Percentiles rank a stretch among this genome's conserved stretches.
Evolutionary conservation across 768 basidiomycete genomes (phyloP).

Genomic region (Jaapia argillacea): DNA sequence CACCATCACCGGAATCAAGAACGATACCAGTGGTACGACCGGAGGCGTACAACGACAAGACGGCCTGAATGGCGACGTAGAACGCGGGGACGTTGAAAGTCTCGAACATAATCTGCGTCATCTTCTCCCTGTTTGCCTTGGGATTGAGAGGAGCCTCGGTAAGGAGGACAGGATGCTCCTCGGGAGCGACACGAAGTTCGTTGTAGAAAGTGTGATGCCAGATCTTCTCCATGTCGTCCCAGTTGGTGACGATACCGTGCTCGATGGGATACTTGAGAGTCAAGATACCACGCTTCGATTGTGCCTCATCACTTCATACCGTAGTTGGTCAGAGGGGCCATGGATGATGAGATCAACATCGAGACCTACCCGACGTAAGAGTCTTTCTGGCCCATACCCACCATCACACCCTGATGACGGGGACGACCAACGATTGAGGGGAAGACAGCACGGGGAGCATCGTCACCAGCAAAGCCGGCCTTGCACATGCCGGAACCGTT

Average conservation of each 20-base stretch:
- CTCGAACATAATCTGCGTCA: slow-evolving; percentile 77
- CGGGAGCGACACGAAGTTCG: slow-evolving; percentile 68
- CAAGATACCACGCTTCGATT: slow-evolving; percentile 92
- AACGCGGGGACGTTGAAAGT: slow-evolving; percentile 70
- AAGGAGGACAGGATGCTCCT: slow-evolving; percentile 65
- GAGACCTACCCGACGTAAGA: slow-evolving; percentile 83
- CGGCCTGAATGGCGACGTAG: slow-evolving; percentile 68
- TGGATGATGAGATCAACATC: neutral
- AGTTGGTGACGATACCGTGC: slow-evolving; percentile 94
- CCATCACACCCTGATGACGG: slow-evolving; percentile 93
- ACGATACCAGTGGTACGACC: slow-evolving; percentile 95
- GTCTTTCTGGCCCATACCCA: slow-evolving; percentile 95
- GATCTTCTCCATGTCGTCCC: slow-evolving; percentile 99
- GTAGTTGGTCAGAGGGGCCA: slow-evolving; percentile 8
- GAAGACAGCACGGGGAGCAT: slow-evolving; percentile 93
- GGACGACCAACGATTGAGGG: slow-evolving; percentile 96
- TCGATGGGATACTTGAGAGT: slow-evolving; percentile 91
- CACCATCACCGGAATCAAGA: slow-evolving; percentile 93
- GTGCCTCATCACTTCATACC: slow-evolving; percentile 67
- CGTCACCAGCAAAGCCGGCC: slow-evolving; percentile 90
- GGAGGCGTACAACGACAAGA: slow-evolving; percentile 78
- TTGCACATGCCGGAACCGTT: slow-evolving; percentile 96
- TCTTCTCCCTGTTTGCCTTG: slow-evolving; percentile 66
- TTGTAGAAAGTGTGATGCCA: slow-evolving; percentile 97
- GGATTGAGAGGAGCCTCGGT: slow-evolving; percentile 70